A percentile compares a stretch with the other conserved stretches of the same genome.
phyloP scores from a whole-genome alignment of 768 basidiomycete genomes.

The Macrolepiota dolichaula region DNA sequence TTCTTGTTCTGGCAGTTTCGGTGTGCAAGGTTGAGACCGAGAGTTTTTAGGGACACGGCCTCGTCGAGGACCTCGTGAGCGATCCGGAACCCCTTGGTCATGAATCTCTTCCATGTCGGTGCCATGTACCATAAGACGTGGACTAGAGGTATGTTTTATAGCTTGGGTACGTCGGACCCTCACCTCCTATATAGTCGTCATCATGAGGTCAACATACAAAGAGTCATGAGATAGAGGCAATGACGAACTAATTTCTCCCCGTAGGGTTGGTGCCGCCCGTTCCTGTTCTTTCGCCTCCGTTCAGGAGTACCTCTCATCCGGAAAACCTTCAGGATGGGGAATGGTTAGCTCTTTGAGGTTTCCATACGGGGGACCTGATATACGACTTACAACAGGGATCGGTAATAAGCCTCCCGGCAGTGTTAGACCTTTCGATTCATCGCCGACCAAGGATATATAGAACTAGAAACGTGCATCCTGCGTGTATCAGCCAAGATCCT shows the following conservation, averaged over 20 bases:
- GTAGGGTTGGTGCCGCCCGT: not conserved
- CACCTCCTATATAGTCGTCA: not conserved
- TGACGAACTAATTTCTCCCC: not conserved
- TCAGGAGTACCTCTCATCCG: not conserved
- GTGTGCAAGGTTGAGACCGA: not conserved
- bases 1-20: not conserved
- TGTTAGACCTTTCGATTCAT: not conserved
- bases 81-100: not conserved
- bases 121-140: not conserved
- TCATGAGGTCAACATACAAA: not conserved
- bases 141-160: not conserved
- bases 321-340: not conserved
- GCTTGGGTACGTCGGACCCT: not conserved
- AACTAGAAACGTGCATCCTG: not conserved
- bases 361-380: not conserved
- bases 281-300: not conserved
- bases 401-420: not conserved
- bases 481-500: not conserved
- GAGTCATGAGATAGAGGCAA: not conserved
- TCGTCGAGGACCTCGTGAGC: not conserved
- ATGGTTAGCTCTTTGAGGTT: not conserved
- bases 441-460: constrained; percentile 1
- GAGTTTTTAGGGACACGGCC: not conserved
- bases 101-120: not conserved
- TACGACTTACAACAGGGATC: not conserved